Evolutionary conservation across 2,329 filamentous ascomycete genomes (phyloP), one percentile per base, ranked within the genome.

Genomic region (Beauveria rudraprayagi): DNA sequence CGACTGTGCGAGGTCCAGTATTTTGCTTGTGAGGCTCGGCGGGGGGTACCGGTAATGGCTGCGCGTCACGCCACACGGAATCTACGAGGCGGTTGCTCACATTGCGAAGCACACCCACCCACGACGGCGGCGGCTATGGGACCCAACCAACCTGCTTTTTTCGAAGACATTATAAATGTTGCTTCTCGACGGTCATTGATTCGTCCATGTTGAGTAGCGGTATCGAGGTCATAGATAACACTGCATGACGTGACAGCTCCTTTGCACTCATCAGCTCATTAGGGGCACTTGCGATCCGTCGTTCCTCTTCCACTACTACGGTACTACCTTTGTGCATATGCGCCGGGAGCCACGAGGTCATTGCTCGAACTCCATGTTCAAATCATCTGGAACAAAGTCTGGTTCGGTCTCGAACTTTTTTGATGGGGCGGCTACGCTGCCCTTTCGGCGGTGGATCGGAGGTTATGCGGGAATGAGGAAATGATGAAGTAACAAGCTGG

Each of bases 321-420:
- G 14, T 48, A 37, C 34, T 37, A 16, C 11, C 19, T 11, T 7
- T 7, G 34, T 37, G 34, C 14, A 37, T 46, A 48, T 14, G 28
- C 55, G 16, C 43, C 14, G 19, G n/a, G 28, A 30, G 30, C 44
- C 55, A 48, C 55, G 30, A 57, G 44, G 30, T 48, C 43, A 37
- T 26, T 37, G n/a, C 55, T 40, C 37, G 56, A 37, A 60, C 47
- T 57, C 61, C 41, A 57, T 53, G 62, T 48, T 53, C 47, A 57
- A 63, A 54, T 58, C 50, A 60, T 60, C 58, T 60, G 58, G 63
- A 65, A 60, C 62, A 63, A 62, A 62, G 60, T 65, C 63, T 63
- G 63, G 63, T 61, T 61, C 60, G 63, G 63, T 65, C 63, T 65
- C 59, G 63, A 65, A 63, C 62, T 54, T 14, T 26, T 28, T 34